Base-by-base conservation (phyloP, 768 basidiomycete species). In the Thelephora ganbajun region DNA sequence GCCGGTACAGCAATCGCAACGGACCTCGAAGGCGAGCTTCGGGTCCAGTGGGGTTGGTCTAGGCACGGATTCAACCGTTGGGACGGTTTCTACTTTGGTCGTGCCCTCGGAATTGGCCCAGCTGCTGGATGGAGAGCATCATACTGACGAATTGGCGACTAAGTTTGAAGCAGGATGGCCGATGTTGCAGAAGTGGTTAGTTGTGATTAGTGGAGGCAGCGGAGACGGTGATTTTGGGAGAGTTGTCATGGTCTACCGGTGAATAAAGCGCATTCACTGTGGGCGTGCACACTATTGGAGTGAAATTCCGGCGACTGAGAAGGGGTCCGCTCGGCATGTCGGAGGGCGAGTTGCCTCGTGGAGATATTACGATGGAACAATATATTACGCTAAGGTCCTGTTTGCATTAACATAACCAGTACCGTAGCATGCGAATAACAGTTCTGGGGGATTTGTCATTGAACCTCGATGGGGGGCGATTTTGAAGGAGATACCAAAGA, bases 401-500 rank as follows among this genome's bases (percentile, higher is more conserved):
- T 89, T 91, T 48, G 82, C 79, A 61, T 98, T 99, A 51, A 88
- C 68, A 60, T 92, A 92, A 41, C 96, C 94, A 19, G 81, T 78
- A 11, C 94, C 94, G 52, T 92, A 87, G 61, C 94, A 97, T 5
- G 89, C 89, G 62, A 91, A 83, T 43, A 89, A 48, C 12, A 88
- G 73, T 51, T 89, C 79, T 11, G 69, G 63, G 34, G 69, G 73
- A 11, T 72, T 65, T 16, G 68, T 60, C 51, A 77, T 69, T 14
- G 70, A 65, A 1, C 69, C 66, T 45, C 81, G 76, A 3, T 72
- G 75, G 2, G 79, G 67, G 13, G 74, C 73, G 48, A 96, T 83
- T 64, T 96, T 98, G 77, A 98, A 98, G 12, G 87, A 83, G 0
- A 86, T 90, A 22, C 91, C 89, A 54, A 96, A 94, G 59, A 85